phyloP scores from a whole-genome alignment of 148 eudicot genomes.

The Chenopodium berlandieri region DNA sequence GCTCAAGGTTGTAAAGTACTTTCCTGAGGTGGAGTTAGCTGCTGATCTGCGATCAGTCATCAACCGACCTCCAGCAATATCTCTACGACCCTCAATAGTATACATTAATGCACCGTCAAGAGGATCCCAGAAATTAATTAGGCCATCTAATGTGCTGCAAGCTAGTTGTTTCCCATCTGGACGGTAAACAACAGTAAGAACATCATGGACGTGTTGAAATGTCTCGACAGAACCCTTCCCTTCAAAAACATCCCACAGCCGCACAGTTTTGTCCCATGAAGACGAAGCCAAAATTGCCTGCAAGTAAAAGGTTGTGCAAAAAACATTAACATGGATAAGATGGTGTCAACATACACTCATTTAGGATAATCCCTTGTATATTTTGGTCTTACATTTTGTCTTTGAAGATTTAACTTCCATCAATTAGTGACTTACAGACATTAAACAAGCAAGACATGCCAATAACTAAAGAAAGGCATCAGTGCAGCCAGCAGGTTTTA shows the following conservation, averaged over 20 bases:
- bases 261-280: slow-evolving; percentile 94
- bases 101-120: slow-evolving; percentile 72
- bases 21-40: slow-evolving; percentile 83
- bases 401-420: neutral
- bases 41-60: slow-evolving; percentile 95
- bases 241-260: slow-evolving; percentile 93
- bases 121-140: slow-evolving; percentile 96
- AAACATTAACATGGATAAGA: neutral
- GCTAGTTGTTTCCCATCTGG: slow-evolving; percentile 99
- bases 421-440: neutral
- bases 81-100: slow-evolving; percentile 95
- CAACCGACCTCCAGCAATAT: slow-evolving; percentile 91
- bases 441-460: neutral
- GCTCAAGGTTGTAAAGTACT: slow-evolving; percentile 84
- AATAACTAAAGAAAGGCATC: neutral
- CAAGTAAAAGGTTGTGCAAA: slow-evolving; percentile 6
- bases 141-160: slow-evolving; percentile 89
- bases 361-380: neutral
- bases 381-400: neutral
- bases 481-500: neutral
- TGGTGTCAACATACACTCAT: neutral
- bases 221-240: slow-evolving; percentile 94
- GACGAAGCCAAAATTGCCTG: slow-evolving; percentile 92
- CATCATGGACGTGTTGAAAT: slow-evolving; percentile 91
- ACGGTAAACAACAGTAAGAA: slow-evolving; percentile 90